Percentiles rank a stretch among this genome's conserved stretches.
Evolutionary conservation across 1,139 yeast species (phyloP).

Genomic region (Lodderomyces jiufengensis): DNA sequence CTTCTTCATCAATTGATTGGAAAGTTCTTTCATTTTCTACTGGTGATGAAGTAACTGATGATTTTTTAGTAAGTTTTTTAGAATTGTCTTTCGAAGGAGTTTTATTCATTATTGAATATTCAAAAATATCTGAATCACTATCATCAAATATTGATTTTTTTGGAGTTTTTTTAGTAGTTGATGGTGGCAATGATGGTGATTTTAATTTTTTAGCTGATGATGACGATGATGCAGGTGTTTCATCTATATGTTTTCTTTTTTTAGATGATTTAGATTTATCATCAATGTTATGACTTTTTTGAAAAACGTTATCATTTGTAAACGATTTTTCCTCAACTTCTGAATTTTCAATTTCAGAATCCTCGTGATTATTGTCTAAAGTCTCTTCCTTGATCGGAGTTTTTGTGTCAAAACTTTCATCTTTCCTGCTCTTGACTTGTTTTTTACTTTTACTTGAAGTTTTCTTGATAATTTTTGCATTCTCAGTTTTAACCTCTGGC

Average conservation of each 20-base stretch:
- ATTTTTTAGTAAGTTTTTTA: constrained; percentile 5
- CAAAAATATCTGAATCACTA: constrained; percentile 9
- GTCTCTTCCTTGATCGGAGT: background rate
- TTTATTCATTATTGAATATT: constrained; percentile 3
- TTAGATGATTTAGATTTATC: constrained; percentile 11
- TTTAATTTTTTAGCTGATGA: constrained; percentile 1
- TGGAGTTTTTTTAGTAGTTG: constrained; percentile 2
- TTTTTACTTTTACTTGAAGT: background rate
- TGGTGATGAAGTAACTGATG: constrained; percentile 3
- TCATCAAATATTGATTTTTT: constrained; percentile 14
- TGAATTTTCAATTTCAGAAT: background rate
- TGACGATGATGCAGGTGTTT: background rate
- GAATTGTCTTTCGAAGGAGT: constrained; percentile 3
- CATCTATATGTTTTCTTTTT: background rate
- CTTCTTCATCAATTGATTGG: constrained; percentile 22
- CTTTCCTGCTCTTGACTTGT: background rate
- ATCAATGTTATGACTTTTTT: constrained; percentile 23
- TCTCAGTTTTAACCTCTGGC: constrained; percentile 1
- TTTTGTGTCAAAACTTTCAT: background rate
- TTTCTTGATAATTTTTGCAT: constrained; percentile 1
- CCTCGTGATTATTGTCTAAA: constrained; percentile 1
- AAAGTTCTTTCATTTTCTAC: constrained; percentile 12
- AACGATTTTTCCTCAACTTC: constrained; percentile 21
- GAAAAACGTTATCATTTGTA: constrained; percentile 40
- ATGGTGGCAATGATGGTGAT: constrained; percentile 1